Evolutionary conservation across 202 grass and related monocot genomes (phyloP).

Genomic region (Panicum virgatum): DNA sequence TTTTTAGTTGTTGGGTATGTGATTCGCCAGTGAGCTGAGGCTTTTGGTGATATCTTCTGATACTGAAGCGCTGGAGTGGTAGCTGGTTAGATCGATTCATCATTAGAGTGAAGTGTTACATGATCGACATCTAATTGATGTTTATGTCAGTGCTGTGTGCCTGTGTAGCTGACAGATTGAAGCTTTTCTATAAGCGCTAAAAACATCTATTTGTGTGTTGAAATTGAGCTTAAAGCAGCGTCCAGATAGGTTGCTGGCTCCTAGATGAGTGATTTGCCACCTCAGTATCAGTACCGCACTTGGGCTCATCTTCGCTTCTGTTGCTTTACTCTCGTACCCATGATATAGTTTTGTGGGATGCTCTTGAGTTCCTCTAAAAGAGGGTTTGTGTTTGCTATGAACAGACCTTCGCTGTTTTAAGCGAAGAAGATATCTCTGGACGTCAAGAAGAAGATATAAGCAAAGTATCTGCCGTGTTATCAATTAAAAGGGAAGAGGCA

Average conservation of each 20-base stretch:
- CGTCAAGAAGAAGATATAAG: constrained; percentile 75
- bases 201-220: not conserved
- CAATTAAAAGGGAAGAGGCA: constrained; percentile 53
- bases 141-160: not conserved
- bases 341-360: not conserved
- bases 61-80: not conserved
- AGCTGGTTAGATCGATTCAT: not conserved
- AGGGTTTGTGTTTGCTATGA: constrained; percentile 10
- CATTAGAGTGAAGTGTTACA: not conserved
- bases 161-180: not conserved
- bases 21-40: not conserved
- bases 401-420: constrained; percentile 70
- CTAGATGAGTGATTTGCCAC: not conserved
- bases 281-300: not conserved
- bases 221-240: not conserved
- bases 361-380: constrained; percentile 12
- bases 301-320: not conserved
- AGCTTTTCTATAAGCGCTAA: not conserved
- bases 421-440: constrained; percentile 58
- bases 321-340: not conserved
- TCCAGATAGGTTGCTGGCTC: not conserved
- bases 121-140: not conserved
- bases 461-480: constrained; percentile 53
- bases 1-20: not conserved
- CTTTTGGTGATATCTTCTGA: not conserved